Evolutionary conservation across 2,329 filamentous ascomycete species (phyloP).

Genomic region (Colletotrichum abscissum): DNA sequence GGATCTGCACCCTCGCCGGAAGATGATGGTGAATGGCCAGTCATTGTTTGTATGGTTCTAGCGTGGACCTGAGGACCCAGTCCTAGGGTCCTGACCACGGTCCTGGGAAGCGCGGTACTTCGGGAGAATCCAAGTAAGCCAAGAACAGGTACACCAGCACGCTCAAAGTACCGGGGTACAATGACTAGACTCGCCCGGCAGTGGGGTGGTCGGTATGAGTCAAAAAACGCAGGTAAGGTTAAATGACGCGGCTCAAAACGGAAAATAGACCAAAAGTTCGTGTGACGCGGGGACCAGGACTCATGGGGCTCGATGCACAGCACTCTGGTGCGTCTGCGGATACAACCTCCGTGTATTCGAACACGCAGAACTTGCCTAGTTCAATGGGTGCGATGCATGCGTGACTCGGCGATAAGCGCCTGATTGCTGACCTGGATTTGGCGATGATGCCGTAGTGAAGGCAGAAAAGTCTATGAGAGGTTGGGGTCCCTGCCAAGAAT

Average conservation of each 20-base stretch:
- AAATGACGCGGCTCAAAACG: slow-evolving; percentile 32
- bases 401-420: slow-evolving; percentile 9
- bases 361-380: neutral
- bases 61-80: neutral
- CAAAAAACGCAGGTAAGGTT: slow-evolving; percentile 4
- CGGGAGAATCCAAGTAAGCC: neutral
- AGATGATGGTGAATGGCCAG: slow-evolving; percentile 9
- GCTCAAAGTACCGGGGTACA: neutral
- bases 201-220: slow-evolving; percentile 24
- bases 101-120: slow-evolving; percentile 17
- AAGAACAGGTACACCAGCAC: neutral
- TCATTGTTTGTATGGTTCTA: slow-evolving; percentile 16
- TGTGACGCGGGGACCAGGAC: slow-evolving; percentile 1
- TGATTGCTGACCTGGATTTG: slow-evolving; percentile 7
- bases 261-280: slow-evolving; percentile 5
- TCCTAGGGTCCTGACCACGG: neutral
- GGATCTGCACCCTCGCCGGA: slow-evolving; percentile 2
- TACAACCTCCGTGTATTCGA: neutral
- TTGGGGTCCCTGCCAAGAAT: neutral
- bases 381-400: neutral
- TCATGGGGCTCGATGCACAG: neutral
- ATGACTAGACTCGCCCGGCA: slow-evolving; percentile 3
- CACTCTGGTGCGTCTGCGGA: neutral
- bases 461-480: neutral
- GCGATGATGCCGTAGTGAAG: slow-evolving; percentile 4